These are phyloP conservation scores for Patellaria atrata DNA, from an alignment of 495 filamentous ascomycete genomes.

Conservation along the genomic window DNA sequence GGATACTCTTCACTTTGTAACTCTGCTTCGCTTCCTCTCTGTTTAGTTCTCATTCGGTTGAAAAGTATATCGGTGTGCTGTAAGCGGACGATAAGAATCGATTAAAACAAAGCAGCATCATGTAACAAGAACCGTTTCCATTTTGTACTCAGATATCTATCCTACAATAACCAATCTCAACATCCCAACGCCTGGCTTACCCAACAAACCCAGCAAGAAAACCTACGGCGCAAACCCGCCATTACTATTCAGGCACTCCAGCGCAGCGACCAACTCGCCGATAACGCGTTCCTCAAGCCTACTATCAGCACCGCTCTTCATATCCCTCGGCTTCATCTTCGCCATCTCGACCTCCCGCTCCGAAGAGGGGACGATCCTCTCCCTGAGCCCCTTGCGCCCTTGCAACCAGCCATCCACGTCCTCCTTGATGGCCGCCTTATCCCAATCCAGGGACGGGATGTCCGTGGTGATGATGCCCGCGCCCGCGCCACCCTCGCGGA, in stretches of 20 bases:
- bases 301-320: conserved; percentile 32
- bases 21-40: too few species aligned
- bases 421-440: conserved; percentile 51
- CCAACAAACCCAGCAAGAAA: too few species aligned
- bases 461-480: conserved; percentile 43
- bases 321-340: conserved; percentile 21
- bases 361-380: conserved; percentile 54
- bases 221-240: too few species aligned
- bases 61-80: too few species aligned
- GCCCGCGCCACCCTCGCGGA: conserved; percentile 44
- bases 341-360: conserved; percentile 54
- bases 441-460: conserved; percentile 59
- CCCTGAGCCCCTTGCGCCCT: conserved; percentile 43
- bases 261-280: conserved; percentile 41
- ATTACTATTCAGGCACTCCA: conserved; percentile 28
- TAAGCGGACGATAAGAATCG: too few species aligned
- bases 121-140: too few species aligned
- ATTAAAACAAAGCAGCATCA: too few species aligned
- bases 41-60: too few species aligned
- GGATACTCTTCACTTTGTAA: too few species aligned
- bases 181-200: too few species aligned
- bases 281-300: conserved; percentile 61
- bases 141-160: too few species aligned
- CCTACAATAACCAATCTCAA: too few species aligned
- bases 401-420: conserved; percentile 64